These are phyloP conservation scores for Achaetomium macrosporum DNA, from an alignment of 2,329 filamentous ascomycete genomes.

Conservation along the genomic window DNA sequence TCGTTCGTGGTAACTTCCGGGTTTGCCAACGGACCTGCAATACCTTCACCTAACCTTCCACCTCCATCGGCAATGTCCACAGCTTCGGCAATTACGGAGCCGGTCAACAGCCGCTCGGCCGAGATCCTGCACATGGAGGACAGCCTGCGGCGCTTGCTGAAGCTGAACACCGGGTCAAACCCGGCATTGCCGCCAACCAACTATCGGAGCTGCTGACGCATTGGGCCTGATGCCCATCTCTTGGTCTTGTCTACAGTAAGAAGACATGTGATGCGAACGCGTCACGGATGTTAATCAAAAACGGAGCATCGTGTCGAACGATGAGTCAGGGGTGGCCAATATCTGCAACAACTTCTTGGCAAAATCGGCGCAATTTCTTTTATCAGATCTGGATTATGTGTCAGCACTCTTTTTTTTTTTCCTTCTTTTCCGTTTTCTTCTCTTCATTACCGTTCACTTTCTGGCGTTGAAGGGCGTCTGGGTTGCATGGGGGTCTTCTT, in stretches of 20 bases:
- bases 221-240: neutral
- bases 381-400: neutral
- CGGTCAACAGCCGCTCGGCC: slow-evolving; percentile 24
- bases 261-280: too few relatives aligned
- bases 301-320: too few relatives aligned
- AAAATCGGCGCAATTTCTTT: neutral
- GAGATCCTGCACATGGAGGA: slow-evolving; percentile 48
- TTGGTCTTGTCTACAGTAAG: neutral
- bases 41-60: neutral
- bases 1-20: neutral
- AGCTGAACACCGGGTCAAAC: slow-evolving; percentile 22
- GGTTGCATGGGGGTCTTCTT: neutral
- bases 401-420: neutral
- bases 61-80: neutral
- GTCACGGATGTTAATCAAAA: too few relatives aligned
- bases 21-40: neutral
- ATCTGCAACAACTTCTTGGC: neutral
- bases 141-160: slow-evolving; percentile 48
- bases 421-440: neutral
- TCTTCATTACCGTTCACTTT: neutral
- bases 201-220: slow-evolving; percentile 16
- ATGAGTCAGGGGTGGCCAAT: neutral
- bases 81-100: slow-evolving; percentile 16
- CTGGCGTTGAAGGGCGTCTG: neutral
- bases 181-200: slow-evolving; percentile 1